phyloP scores from a whole-genome alignment of 768 basidiomycete species.

The Tephrocybe sp. region DNA sequence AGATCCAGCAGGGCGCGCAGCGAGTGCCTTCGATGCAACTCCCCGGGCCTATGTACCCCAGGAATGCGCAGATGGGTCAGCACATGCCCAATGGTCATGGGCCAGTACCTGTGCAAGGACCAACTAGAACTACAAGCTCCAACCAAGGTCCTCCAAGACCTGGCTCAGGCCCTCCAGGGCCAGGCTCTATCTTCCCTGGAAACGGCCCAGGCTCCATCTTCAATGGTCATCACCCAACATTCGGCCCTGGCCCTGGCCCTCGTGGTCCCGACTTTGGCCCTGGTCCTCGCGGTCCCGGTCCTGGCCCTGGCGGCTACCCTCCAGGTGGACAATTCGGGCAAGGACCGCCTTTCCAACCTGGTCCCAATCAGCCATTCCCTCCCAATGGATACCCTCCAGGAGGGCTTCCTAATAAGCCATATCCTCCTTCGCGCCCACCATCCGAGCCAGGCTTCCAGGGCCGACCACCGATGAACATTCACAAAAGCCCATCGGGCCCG shows the following conservation, averaged over 20 bases:
- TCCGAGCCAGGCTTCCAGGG: slow-evolving; percentile 43
- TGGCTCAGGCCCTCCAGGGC: not conserved
- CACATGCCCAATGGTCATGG: slow-evolving; percentile 27
- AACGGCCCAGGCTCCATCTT: not conserved
- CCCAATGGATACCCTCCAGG: slow-evolving; percentile 16
- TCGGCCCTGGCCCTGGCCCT: slow-evolving; percentile 1
- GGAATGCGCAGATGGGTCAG: slow-evolving; percentile 25
- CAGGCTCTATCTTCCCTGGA: not conserved
- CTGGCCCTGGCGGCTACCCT: slow-evolving; percentile 8
- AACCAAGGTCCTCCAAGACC: slow-evolving; percentile 1
- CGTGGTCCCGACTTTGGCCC: slow-evolving; percentile 13
- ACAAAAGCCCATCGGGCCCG: slow-evolving; percentile 57
- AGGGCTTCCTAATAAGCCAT: slow-evolving; percentile 21
- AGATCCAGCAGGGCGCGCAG: slow-evolving; percentile 27
- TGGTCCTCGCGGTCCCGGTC: slow-evolving; percentile 8
- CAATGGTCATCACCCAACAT: too few species aligned
- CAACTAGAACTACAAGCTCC: slow-evolving; percentile 3
- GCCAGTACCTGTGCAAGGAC: slow-evolving; percentile 4
- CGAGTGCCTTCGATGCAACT: slow-evolving; percentile 24
- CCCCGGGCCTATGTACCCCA: slow-evolving; percentile 19
- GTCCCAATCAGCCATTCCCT: slow-evolving; percentile 15
- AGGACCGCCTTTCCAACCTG: slow-evolving; percentile 18
- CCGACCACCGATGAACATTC: slow-evolving; percentile 32
- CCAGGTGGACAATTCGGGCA: slow-evolving; percentile 11
- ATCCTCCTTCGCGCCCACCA: slow-evolving; percentile 36